Evolutionary conservation across 352 stramenopile genomes (phyloP).

Genomic region (Phytophthora quininea): DNA sequence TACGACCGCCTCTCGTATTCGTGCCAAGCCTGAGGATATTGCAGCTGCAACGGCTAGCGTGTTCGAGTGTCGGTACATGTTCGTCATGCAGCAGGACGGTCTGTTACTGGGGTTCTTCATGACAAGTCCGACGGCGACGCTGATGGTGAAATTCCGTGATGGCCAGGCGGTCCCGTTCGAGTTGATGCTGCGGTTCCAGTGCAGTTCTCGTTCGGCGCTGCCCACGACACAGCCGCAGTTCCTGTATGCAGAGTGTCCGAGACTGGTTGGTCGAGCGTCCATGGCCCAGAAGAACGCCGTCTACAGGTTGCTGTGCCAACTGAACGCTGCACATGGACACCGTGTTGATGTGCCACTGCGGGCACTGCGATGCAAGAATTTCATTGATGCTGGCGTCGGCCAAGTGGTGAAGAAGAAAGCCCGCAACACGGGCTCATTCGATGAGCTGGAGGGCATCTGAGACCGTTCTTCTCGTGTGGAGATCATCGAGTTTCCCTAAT

Average conservation of each 20-base stretch:
- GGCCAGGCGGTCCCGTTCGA: constrained; percentile 56
- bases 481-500: constrained; percentile 19
- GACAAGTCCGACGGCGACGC: constrained; percentile 54
- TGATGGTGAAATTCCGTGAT: constrained; percentile 56
- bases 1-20: constrained; percentile 24
- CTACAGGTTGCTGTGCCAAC: constrained; percentile 51
- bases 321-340: constrained; percentile 57
- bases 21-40: constrained; percentile 6
- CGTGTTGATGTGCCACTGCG: constrained; percentile 64
- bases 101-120: constrained; percentile 67
- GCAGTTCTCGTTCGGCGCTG: constrained; percentile 32
- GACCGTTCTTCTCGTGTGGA: constrained; percentile 1
- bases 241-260: constrained; percentile 71
- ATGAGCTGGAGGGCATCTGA: constrained; percentile 40
- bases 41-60: constrained; percentile 22
- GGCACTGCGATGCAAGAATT: constrained; percentile 69
- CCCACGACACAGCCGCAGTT: constrained; percentile 39
- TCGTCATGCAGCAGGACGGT: constrained; percentile 71
- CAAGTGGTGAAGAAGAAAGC: constrained; percentile 63
- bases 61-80: constrained; percentile 68
- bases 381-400: constrained; percentile 55
- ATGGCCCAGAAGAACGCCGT: constrained; percentile 56
- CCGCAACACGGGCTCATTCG: constrained; percentile 30
- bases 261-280: constrained; percentile 53
- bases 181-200: constrained; percentile 58